A percentile compares a stretch with the other conserved stretches of the same genome.
Evolutionary conservation across 495 filamentous ascomycete species (phyloP).

Genomic region (Daldinia vernicosa): DNA sequence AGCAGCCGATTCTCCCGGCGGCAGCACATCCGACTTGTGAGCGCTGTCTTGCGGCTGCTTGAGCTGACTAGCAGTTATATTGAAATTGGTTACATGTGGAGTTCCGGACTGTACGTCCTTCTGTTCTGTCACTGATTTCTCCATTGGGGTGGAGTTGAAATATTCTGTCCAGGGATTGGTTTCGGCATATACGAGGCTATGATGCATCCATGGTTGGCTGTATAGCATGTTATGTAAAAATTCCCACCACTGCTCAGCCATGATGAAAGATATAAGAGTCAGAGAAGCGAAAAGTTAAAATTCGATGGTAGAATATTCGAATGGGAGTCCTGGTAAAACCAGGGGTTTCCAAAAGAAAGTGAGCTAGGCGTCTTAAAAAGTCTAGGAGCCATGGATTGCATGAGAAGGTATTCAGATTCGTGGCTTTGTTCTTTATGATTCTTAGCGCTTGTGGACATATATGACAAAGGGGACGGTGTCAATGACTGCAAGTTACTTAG

Average conservation of each 20-base stretch:
- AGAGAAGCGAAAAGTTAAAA: background rate
- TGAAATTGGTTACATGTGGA: background rate
- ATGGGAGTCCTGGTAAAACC: background rate
- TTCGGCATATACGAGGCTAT: background rate
- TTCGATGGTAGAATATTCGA: background rate
- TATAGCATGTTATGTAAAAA: background rate
- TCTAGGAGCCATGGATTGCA: background rate
- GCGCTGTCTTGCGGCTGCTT: background rate
- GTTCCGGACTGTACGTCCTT: background rate
- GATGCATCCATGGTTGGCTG: background rate
- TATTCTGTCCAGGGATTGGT: background rate
- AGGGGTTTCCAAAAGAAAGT: background rate
- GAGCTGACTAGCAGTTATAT: background rate
- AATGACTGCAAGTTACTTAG: conserved; percentile 7
- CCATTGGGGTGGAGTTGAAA: background rate
- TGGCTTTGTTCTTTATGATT: conserved; percentile 5
- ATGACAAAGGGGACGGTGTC: background rate
- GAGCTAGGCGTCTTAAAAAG: background rate
- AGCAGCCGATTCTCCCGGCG: background rate
- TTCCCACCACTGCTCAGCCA: background rate
- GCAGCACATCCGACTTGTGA: background rate
- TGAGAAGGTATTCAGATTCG: background rate
- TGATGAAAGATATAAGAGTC: background rate
- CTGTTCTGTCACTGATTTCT: background rate
- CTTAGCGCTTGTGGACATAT: background rate